Conservation (phyloP, 2,329 filamentous ascomycete genomes). For the Mycosphaerelloides madeirae region DNA sequence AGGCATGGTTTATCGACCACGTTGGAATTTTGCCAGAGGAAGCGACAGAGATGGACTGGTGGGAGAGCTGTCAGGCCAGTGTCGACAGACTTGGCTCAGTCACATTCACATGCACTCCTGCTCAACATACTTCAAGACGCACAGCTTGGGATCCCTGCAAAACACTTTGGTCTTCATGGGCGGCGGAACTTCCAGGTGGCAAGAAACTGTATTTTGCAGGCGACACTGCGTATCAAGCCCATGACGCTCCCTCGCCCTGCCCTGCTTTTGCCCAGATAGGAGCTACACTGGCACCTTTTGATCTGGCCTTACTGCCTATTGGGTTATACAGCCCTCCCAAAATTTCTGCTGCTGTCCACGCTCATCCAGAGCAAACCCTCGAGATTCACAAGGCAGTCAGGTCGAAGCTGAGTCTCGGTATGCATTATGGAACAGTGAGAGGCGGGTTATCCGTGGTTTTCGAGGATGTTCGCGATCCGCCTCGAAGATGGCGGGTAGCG, state of each 20-base stretch:
- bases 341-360: slow-evolving; percentile 44
- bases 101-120: slow-evolving; percentile 43
- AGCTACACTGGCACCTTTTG: slow-evolving; percentile 44
- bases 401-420: slow-evolving; percentile 46
- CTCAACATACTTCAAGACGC: slow-evolving; percentile 46
- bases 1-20: slow-evolving; percentile 35
- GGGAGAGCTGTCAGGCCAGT: slow-evolving; percentile 39
- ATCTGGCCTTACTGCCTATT: slow-evolving; percentile 47
- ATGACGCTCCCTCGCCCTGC: slow-evolving; percentile 39
- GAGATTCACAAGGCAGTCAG: slow-evolving; percentile 45
- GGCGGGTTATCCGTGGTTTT: slow-evolving; percentile 43
- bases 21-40: slow-evolving; percentile 37
- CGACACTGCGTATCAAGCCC: slow-evolving; percentile 46
- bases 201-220: slow-evolving; percentile 46
- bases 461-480: slow-evolving; percentile 48
- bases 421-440: slow-evolving; percentile 50
- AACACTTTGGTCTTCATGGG: slow-evolving; percentile 49
- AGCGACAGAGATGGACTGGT: slow-evolving; percentile 49
- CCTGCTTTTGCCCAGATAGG: slow-evolving; percentile 48
- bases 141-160: slow-evolving; percentile 37
- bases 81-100: slow-evolving; percentile 35
- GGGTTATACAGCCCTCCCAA: slow-evolving; percentile 45
- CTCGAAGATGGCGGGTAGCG: slow-evolving; percentile 41
- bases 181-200: slow-evolving; percentile 31
- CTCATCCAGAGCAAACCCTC: slow-evolving; percentile 45